Conservation (phyloP, 2,329 filamentous ascomycete species). For the Trichoderma semiorbis region DNA sequence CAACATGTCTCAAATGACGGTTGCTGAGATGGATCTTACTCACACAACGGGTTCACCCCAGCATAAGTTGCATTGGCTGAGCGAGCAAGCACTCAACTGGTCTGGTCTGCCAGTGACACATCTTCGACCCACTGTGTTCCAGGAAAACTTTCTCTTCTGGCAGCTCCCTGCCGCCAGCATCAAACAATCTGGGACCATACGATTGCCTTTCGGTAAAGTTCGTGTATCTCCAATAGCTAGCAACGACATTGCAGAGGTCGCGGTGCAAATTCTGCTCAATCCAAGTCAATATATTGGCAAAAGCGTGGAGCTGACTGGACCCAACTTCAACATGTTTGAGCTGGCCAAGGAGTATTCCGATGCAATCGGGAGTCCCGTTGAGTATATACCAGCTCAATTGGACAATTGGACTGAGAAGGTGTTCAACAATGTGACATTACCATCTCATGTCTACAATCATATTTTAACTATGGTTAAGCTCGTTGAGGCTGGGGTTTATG, state of each 20-base stretch:
- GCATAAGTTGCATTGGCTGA: not conserved
- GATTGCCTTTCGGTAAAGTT: not conserved
- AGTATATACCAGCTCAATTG: not conserved
- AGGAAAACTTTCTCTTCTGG: not conserved
- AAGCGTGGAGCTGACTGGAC: not conserved
- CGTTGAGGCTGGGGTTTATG: not conserved
- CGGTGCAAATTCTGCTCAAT: not conserved
- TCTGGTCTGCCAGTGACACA: not conserved
- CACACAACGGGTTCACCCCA: not conserved
- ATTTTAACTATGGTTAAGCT: not conserved
- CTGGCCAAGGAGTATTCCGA: not conserved
- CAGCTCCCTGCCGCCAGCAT: not conserved
- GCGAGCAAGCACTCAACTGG: not conserved
- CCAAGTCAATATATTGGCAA: not conserved
- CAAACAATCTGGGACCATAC: not conserved
- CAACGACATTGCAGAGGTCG: not conserved
- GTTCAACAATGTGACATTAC: not conserved
- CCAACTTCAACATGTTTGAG: not conserved
- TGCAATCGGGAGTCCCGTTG: not conserved
- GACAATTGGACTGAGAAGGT: not conserved
- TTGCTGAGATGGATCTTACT: not conserved
- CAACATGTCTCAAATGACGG: conserved; percentile 1
- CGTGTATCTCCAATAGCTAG: not conserved
- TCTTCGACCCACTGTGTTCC: not conserved
- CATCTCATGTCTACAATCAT: not conserved